Evolutionary conservation across 768 basidiomycete species (phyloP).

Genomic region (Amanita phalloides): DNA sequence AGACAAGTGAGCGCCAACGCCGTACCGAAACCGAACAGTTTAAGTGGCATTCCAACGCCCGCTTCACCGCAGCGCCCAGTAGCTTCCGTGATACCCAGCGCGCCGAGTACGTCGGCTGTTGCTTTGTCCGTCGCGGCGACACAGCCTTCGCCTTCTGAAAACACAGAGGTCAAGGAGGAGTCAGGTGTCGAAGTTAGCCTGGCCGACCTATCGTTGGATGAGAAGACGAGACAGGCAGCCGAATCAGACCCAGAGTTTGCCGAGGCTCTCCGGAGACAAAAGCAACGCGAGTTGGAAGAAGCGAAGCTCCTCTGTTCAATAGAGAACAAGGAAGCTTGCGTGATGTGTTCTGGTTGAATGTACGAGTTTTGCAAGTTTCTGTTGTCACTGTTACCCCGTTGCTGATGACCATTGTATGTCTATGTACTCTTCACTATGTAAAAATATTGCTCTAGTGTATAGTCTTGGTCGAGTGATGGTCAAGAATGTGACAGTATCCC

Average conservation of each 20-base stretch:
- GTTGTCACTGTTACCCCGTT: slow-evolving; percentile 1
- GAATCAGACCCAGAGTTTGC: slow-evolving; percentile 65
- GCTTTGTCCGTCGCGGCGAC: background rate
- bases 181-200: slow-evolving; percentile 10
- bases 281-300: slow-evolving; percentile 68
- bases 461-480: no score
- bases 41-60: slow-evolving; percentile 20
- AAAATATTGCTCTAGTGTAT: no score
- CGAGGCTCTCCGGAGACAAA: slow-evolving; percentile 61
- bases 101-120: background rate
- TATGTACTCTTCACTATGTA: background rate
- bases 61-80: slow-evolving; percentile 8
- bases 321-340: slow-evolving; percentile 89
- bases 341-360: slow-evolving; percentile 79
- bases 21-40: slow-evolving; percentile 13
- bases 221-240: slow-evolving; percentile 40
- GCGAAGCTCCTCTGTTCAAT: slow-evolving; percentile 76
- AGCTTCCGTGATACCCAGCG: background rate
- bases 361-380: background rate
- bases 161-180: background rate
- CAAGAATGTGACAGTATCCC: no score
- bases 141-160: slow-evolving; percentile 8
- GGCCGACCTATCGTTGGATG: slow-evolving; percentile 26
- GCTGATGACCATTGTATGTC: background rate
- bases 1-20: slow-evolving; percentile 24